phyloP scores from a whole-genome alignment of 495 filamentous ascomycete genomes.

The Neurospora tetraspora region DNA sequence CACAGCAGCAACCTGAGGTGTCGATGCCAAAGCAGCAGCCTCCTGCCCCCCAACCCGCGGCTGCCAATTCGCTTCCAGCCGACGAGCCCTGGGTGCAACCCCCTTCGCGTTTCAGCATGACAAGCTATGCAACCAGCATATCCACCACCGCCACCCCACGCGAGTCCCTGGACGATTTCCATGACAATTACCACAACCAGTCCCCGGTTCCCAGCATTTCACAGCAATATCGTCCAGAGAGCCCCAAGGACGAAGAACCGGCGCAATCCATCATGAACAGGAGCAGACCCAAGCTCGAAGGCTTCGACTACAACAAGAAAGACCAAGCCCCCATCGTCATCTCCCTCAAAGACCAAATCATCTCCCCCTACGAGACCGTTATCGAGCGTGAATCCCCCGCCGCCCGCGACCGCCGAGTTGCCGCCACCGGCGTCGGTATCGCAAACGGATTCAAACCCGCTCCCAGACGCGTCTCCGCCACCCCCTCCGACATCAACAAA shows the following conservation, averaged over 20 bases:
- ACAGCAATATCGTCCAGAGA: slow-evolving; percentile 3
- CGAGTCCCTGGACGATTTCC: slow-evolving; percentile 35
- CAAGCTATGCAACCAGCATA: slow-evolving; percentile 52
- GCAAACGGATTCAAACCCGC: not conserved
- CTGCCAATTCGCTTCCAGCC: not conserved
- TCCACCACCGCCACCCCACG: slow-evolving; percentile 44
- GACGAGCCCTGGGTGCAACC: slow-evolving; percentile 38
- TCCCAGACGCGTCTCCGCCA: slow-evolving; percentile 14
- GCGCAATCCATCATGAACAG: slow-evolving; percentile 27
- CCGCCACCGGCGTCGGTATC: not conserved
- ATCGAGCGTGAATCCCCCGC: slow-evolving; percentile 4
- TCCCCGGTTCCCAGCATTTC: slow-evolving; percentile 26
- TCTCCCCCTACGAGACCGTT: slow-evolving; percentile 11
- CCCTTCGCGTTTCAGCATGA: slow-evolving; percentile 61
- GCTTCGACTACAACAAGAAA: not conserved
- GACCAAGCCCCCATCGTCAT: slow-evolving; percentile 17
- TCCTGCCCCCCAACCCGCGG: slow-evolving; percentile 11
- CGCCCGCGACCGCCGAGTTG: slow-evolving; percentile 6
- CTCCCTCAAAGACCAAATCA: slow-evolving; percentile 17
- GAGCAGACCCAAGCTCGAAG: slow-evolving; percentile 17
- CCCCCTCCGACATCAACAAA: slow-evolving; percentile 37
- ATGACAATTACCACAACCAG: slow-evolving; percentile 12
- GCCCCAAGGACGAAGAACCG: not conserved
- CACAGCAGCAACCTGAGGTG: slow-evolving; percentile 14
- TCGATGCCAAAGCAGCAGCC: slow-evolving; percentile 3